Evolutionary conservation across 129 eudicot species (phyloP).

Genomic region (Lactuca sativa): DNA sequence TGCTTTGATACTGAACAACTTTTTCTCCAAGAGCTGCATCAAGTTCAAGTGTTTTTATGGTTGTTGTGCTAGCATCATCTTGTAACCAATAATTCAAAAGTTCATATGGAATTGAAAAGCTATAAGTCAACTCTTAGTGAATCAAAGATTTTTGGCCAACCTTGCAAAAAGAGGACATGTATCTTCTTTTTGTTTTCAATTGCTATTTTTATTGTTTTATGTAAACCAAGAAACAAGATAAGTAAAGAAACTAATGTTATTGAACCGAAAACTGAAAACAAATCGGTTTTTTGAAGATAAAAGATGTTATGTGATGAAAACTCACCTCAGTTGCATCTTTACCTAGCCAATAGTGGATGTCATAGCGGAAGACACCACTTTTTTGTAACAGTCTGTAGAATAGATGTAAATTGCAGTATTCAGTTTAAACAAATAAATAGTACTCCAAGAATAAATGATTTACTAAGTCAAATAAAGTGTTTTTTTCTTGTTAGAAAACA

Average conservation of each 20-base stretch:
- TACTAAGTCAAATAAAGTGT: no score
- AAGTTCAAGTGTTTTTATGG: slow-evolving; percentile 59
- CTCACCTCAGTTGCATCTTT: slow-evolving; percentile 81
- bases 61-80: slow-evolving; percentile 27
- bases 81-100: no score
- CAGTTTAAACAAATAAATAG: slow-evolving; percentile 5
- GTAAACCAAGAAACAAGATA: no score
- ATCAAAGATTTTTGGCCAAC: not conserved
- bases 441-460: no score
- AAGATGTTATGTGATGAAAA: slow-evolving; percentile 6
- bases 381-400: slow-evolving; percentile 65
- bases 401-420: slow-evolving; percentile 19
- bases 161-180: not conserved
- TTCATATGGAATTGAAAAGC: not conserved
- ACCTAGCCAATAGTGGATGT: slow-evolving; percentile 85
- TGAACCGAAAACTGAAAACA: no score
- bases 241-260: no score
- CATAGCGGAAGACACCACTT: slow-evolving; percentile 72
- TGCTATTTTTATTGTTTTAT: no score
- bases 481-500: no score
- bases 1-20: slow-evolving; percentile 84
- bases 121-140: not conserved
- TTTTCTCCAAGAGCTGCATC: slow-evolving; percentile 72
- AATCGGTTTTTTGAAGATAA: not conserved
- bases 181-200: no score